Conservation (phyloP, 2,329 filamentous ascomycete genomes). For the Nothophaeocryptopus gaeumannii region DNA sequence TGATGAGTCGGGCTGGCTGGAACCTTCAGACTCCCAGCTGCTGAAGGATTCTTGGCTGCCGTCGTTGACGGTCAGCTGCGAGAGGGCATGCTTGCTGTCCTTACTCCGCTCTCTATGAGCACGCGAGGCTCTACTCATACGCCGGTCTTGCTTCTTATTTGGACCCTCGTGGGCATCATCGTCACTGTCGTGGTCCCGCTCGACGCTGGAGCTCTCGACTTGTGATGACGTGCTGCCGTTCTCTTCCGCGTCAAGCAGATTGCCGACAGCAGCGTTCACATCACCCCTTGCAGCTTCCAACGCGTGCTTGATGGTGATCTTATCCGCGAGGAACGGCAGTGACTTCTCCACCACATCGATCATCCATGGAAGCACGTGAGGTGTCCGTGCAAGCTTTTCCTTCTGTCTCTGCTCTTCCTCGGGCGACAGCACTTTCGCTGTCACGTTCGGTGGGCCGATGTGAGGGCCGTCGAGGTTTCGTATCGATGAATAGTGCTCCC, state of each 20-base stretch:
- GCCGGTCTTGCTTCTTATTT: conserved; percentile 52
- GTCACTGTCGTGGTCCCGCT: conserved; percentile 52
- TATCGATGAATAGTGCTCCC: conserved; percentile 67
- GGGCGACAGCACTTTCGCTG: conserved; percentile 35
- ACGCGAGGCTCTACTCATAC: conserved; percentile 45
- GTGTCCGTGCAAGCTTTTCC: conserved; percentile 38
- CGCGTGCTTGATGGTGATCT: conserved; percentile 51
- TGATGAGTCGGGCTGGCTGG: conserved; percentile 29
- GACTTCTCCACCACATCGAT: conserved; percentile 53
- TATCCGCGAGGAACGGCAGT: conserved; percentile 51
- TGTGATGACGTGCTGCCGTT: conserved; percentile 42
- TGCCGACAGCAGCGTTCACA: conserved; percentile 53
- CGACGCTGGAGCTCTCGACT: conserved; percentile 49
- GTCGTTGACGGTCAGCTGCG: conserved; percentile 31
- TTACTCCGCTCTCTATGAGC: conserved; percentile 29
- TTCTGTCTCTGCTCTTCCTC: conserved; percentile 42
- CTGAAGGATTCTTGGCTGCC: conserved; percentile 37
- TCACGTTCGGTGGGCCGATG: conserved; percentile 53
- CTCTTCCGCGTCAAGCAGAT: conserved; percentile 51
- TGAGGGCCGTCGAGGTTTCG: conserved; percentile 60
- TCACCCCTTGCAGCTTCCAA: conserved; percentile 55
- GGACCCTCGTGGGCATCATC: conserved; percentile 48
- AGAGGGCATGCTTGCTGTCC: conserved; percentile 32
- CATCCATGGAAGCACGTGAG: conserved; percentile 54
- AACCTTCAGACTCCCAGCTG: conserved; percentile 34